A percentile compares a stretch with the other conserved stretches of the same genome.
phyloP scores from a whole-genome alignment of 148 eudicot species.

The Rhododendron molle region DNA sequence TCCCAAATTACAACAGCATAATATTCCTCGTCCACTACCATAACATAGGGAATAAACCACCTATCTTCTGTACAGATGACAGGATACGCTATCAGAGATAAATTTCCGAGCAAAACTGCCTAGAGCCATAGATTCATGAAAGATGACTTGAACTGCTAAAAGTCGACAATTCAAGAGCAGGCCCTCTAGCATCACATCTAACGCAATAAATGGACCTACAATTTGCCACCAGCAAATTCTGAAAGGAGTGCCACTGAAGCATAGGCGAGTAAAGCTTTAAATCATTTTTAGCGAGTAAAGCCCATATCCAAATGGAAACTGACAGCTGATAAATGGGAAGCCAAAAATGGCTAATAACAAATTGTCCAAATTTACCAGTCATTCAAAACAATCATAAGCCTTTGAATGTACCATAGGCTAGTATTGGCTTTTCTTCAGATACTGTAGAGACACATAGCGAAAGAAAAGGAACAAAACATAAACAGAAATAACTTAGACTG shows the following conservation, averaged over 20 bases:
- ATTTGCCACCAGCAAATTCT: not conserved
- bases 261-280: not conserved
- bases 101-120: not conserved
- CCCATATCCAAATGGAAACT: not conserved
- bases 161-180: not conserved
- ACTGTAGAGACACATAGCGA: not conserved
- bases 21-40: not conserved
- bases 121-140: not conserved
- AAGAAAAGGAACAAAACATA: not conserved
- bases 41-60: not conserved
- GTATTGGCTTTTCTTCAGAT: not conserved
- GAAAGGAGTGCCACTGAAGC: not conserved
- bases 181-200: constrained; percentile 1
- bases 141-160: not conserved
- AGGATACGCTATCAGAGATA: not conserved
- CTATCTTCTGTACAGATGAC: not conserved
- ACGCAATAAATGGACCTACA: not conserved
- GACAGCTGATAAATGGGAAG: not conserved
- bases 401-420: not conserved
- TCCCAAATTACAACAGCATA: not conserved
- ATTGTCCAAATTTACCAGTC: not conserved
- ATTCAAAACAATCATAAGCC: not conserved
- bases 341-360: not conserved
- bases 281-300: not conserved
- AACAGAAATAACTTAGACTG: not conserved